These are phyloP conservation scores for Diphasiastrum complanatum DNA, from an alignment of 83 land plant genomes.

Conservation along the genomic window DNA sequence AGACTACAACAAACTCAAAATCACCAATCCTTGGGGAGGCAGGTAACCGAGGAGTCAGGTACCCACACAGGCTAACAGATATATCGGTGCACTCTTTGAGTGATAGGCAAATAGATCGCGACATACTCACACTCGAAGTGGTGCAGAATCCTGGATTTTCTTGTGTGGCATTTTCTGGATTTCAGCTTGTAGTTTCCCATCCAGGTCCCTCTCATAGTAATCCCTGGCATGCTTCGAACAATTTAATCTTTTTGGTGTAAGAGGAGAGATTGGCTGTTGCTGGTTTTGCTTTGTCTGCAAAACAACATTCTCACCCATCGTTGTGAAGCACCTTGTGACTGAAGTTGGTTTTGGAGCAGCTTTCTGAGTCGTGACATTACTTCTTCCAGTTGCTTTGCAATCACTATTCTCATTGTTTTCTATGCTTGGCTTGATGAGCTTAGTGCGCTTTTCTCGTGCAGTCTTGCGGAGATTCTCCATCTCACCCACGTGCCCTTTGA, in stretches of 20 bases:
- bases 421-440: no score
- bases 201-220: not conserved
- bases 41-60: no score
- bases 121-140: constrained; percentile 1
- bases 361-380: not conserved
- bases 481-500: constrained; percentile 10
- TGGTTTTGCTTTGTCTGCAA: not conserved
- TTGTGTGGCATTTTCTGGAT: not conserved
- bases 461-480: not conserved
- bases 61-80: no score
- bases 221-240: not conserved
- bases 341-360: not conserved
- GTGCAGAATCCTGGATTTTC: not conserved
- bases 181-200: not conserved
- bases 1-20: no score
- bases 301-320: not conserved
- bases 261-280: no score
- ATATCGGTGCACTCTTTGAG: no score
- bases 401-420: not conserved
- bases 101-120: no score
- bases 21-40: no score
- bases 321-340: constrained; percentile 1
- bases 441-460: not conserved
- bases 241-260: not conserved
- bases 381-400: not conserved